phyloP scores from a whole-genome alignment of 106 monocot species.

The Hemerocallis citrina region DNA sequence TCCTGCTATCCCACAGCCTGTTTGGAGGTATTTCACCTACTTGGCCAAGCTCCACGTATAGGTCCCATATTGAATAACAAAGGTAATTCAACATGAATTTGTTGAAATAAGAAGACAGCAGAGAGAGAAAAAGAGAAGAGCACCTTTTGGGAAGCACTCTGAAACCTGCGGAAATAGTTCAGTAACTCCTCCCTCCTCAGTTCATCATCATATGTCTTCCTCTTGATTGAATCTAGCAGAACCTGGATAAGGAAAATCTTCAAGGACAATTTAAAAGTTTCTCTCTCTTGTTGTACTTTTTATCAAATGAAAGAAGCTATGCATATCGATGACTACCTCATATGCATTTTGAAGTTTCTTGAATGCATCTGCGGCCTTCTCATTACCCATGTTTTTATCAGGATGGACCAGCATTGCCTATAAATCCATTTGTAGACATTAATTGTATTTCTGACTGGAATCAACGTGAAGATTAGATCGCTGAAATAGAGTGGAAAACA shows the following conservation, averaged over 20 bases:
- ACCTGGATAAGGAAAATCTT: slow-evolving; percentile 40
- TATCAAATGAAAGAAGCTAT: too few relatives aligned
- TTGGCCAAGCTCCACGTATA: too few relatives aligned
- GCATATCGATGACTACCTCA: slow-evolving; percentile 35
- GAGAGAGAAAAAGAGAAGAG: slow-evolving; percentile 7
- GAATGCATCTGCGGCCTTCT: slow-evolving; percentile 94
- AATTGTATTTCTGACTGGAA: neutral
- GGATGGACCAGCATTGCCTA: slow-evolving; percentile 99
- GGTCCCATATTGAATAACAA: too few relatives aligned
- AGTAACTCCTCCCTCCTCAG: slow-evolving; percentile 79
- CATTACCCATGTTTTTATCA: slow-evolving; percentile 96
- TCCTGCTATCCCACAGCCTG: too few relatives aligned
- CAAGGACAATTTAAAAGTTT: neutral
- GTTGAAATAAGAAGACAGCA: too few relatives aligned
- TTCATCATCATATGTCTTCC: slow-evolving; percentile 94
- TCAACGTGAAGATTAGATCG: neutral
- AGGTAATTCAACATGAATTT: too few relatives aligned
- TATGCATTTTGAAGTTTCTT: slow-evolving; percentile 99
- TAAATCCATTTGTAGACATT: slow-evolving; percentile 8
- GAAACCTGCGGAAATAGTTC: slow-evolving; percentile 79
- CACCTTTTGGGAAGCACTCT: slow-evolving; percentile 62
- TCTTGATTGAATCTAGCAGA: slow-evolving; percentile 86
- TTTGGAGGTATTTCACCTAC: too few relatives aligned
- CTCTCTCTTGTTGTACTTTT: too few relatives aligned
- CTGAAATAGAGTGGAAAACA: too few relatives aligned